phyloP scores from a whole-genome alignment of 2,329 filamentous ascomycete species.

The Byssochlamys sp. region DNA sequence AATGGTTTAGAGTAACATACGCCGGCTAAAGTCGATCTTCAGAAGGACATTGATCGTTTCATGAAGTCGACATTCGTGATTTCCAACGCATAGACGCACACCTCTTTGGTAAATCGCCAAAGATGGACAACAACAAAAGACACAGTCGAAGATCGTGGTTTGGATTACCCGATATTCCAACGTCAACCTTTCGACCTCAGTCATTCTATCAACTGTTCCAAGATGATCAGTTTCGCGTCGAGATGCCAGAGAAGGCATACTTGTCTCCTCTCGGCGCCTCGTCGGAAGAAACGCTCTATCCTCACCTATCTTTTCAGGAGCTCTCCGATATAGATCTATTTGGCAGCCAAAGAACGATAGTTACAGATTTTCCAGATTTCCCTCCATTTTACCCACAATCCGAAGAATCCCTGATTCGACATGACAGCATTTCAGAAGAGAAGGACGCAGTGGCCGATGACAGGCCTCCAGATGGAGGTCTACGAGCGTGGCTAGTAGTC shows the following conservation, averaged over 20 bases:
- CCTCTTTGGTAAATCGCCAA: background rate
- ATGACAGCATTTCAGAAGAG: background rate
- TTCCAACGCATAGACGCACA: background rate
- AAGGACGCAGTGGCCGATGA: background rate
- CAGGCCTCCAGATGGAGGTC: slow-evolving; percentile 2
- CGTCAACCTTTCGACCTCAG: background rate
- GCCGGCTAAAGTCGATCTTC: background rate
- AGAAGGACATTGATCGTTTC: background rate
- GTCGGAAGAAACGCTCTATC: background rate
- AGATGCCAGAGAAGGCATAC: background rate
- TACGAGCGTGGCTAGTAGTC: slow-evolving; percentile 4
- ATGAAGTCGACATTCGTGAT: background rate
- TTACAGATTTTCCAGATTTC: background rate
- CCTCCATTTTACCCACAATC: background rate
- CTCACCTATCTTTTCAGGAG: background rate
- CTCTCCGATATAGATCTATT: background rate
- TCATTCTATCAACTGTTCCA: background rate
- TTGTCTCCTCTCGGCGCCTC: background rate
- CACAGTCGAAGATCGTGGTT: background rate
- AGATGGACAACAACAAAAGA: background rate
- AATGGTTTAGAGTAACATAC: background rate
- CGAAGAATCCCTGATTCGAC: background rate
- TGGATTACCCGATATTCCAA: background rate
- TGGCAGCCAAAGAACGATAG: background rate
- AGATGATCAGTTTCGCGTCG: background rate